phyloP scores from a whole-genome alignment of 768 basidiomycete genomes.

The Collybia nuda region DNA sequence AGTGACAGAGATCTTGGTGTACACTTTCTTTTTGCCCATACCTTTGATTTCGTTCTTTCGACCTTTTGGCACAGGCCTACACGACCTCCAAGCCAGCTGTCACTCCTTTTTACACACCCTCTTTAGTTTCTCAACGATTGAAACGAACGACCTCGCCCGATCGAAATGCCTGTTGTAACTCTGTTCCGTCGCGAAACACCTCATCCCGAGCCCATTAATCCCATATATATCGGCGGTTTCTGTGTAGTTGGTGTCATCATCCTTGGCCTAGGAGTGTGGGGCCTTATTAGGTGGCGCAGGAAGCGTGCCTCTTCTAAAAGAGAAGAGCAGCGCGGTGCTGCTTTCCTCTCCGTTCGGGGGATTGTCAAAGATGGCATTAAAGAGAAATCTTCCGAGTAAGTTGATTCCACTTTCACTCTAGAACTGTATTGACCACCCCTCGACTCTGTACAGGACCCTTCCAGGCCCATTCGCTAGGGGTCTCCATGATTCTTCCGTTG shows the following conservation, averaged over 20 bases:
- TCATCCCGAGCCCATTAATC: constrained; percentile 14
- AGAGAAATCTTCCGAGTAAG: constrained; percentile 16
- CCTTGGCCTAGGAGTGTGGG: constrained; percentile 39
- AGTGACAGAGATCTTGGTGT: not conserved
- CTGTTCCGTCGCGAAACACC: constrained; percentile 12
- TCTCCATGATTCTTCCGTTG: constrained; percentile 42
- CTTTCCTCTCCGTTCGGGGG: constrained; percentile 51
- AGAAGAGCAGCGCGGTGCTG: constrained; percentile 34
- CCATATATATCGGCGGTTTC: constrained; percentile 52
- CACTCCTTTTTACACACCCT: constrained; percentile 14
- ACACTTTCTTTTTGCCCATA: not conserved
- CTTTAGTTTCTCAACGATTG: constrained; percentile 1
- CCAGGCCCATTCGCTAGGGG: constrained; percentile 35
- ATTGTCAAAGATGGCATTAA: constrained; percentile 34
- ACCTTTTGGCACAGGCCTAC: not conserved
- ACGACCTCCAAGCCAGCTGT: constrained; percentile 7
- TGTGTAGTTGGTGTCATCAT: constrained; percentile 41
- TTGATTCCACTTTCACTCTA: not conserved
- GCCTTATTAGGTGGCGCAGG: constrained; percentile 39
- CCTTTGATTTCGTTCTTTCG: not conserved
- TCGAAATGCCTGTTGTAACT: constrained; percentile 18
- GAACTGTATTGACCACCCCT: not conserved
- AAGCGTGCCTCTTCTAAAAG: constrained; percentile 35
- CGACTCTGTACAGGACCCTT: constrained; percentile 5
- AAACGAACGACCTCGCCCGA: not conserved